Conservation (phyloP, 75 land plant species). For the Sequoiadendron giganteum region DNA sequence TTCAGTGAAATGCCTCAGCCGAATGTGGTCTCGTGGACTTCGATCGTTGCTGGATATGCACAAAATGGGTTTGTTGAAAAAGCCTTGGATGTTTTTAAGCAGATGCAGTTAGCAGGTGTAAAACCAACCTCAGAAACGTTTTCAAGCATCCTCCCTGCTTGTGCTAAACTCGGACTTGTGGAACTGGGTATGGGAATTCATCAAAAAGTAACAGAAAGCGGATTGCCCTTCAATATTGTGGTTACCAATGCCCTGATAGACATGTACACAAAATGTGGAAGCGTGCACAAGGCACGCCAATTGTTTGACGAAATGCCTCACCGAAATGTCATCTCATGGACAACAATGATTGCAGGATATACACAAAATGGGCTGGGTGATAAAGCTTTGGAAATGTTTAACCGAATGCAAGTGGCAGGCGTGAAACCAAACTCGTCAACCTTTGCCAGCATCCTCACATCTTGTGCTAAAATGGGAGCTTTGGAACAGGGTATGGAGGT, state of each 20-base stretch:
- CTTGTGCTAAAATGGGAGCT: neutral
- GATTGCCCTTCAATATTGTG: neutral
- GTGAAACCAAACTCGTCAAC: neutral
- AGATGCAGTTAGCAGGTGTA: constrained; percentile 3
- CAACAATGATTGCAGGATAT: constrained; percentile 11
- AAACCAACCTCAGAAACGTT: neutral
- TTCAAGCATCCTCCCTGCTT: neutral
- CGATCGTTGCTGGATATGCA: constrained; percentile 3
- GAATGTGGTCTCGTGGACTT: neutral
- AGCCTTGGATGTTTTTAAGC: neutral
- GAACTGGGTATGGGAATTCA: neutral
- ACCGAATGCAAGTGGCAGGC: neutral
- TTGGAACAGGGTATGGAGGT: constrained; percentile 8
- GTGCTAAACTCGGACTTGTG: neutral
- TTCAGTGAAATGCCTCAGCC: constrained; percentile 31
- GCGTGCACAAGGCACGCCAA: neutral
- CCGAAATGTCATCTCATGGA: constrained; percentile 7
- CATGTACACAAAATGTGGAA: neutral
- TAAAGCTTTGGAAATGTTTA: neutral
- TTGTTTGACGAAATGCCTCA: neutral
- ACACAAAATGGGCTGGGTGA: neutral
- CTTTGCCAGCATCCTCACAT: constrained; percentile 5
- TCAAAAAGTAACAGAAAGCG: neutral
- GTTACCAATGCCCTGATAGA: neutral
- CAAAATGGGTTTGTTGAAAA: neutral